Evolutionary conservation across 1,284 basidiomycete genomes (phyloP), one percentile per base, ranked within the genome.

Genomic region (Microbotryomycetes sp.): DNA sequence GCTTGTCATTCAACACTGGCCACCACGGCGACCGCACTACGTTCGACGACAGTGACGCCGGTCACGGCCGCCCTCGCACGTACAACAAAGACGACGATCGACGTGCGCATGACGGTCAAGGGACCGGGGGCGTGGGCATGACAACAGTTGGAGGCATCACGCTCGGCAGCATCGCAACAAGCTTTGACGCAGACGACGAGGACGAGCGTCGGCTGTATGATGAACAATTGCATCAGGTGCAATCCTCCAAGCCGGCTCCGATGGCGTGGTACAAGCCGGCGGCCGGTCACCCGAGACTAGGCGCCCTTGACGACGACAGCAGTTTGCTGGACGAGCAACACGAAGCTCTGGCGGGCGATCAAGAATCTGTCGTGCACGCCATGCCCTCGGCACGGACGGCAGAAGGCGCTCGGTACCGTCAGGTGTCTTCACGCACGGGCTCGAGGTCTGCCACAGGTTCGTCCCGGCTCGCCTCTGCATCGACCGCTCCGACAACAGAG

Each of bases 151-250:
- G 46, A 26, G 45, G 51, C 13, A 59, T 51, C 45, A 53, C 48
- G 21, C 29, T 59, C 13, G 57, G 57, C 13, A 30, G 27, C 2
- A 51, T 53, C 7, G 52, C 52, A 26, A 28, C 30, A 23, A 30
- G 28, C 27, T 59, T 59, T 35, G 50, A 54, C 28, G 31, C 48
- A 15, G 57, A 59, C 23, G 57, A 59, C 28, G 49, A 45, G 15
- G 49, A 29, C 16, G 46, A 56, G 45, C 9, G 35, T 9, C 9
- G 35, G 18, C 35, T 41, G 9, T n/a, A n/a, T n/a, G 35, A 41
- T 18, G 18, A 41, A 11, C 35, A 41, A 18, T 41, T 11, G 9
- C 35, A 18, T 11, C 35, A 41, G 35, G 11, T 11, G 35, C 35
- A 41, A 41, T 9, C 35, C 18, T 41, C 35, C 9, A 41, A 41